A percentile compares a stretch with the other conserved stretches of the same genome.
These are phyloP conservation scores for Neohortaea acidophila DNA, from an alignment of 495 filamentous ascomycete species.

Conservation along the genomic window DNA sequence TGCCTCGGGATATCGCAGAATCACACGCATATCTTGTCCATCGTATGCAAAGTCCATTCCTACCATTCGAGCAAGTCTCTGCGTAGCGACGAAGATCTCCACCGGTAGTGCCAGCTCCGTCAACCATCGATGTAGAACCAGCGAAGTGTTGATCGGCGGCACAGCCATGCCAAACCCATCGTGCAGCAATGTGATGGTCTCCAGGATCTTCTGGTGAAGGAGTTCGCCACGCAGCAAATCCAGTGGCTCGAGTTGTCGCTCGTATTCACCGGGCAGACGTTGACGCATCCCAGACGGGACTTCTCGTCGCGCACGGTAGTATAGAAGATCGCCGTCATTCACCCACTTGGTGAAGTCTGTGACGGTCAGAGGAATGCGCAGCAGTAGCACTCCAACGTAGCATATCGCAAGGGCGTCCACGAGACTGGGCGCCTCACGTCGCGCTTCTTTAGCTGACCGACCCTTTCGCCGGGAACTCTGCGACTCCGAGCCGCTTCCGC, in stretches of 20 bases:
- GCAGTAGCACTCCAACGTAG: slow-evolving; percentile 48
- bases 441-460: slow-evolving; percentile 10
- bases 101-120: slow-evolving; percentile 61
- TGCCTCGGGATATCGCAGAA: slow-evolving; percentile 44
- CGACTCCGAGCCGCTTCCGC: slow-evolving; percentile 7
- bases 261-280: slow-evolving; percentile 21
- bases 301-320: slow-evolving; percentile 18
- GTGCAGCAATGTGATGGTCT: slow-evolving; percentile 46
- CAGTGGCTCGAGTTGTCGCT: slow-evolving; percentile 20
- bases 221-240: slow-evolving; percentile 34
- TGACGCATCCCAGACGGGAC: slow-evolving; percentile 22
- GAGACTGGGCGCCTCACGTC: slow-evolving; percentile 38
- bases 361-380: slow-evolving; percentile 48
- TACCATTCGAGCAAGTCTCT: slow-evolving; percentile 42
- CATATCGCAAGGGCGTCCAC: slow-evolving; percentile 49
- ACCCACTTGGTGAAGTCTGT: slow-evolving; percentile 41
- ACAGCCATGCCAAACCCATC: slow-evolving; percentile 53
- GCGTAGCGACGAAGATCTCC: slow-evolving; percentile 51
- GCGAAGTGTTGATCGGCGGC: slow-evolving; percentile 52
- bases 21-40: slow-evolving; percentile 17
- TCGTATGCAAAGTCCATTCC: slow-evolving; percentile 43
- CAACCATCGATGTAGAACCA: slow-evolving; percentile 54
- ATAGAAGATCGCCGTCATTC: slow-evolving; percentile 21
- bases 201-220: slow-evolving; percentile 47
- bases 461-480: slow-evolving; percentile 4